Evolutionary conservation across 2,329 filamentous ascomycete species (phyloP), one percentile per base, ranked within the genome.

Genomic region (Fusarium sp.): DNA sequence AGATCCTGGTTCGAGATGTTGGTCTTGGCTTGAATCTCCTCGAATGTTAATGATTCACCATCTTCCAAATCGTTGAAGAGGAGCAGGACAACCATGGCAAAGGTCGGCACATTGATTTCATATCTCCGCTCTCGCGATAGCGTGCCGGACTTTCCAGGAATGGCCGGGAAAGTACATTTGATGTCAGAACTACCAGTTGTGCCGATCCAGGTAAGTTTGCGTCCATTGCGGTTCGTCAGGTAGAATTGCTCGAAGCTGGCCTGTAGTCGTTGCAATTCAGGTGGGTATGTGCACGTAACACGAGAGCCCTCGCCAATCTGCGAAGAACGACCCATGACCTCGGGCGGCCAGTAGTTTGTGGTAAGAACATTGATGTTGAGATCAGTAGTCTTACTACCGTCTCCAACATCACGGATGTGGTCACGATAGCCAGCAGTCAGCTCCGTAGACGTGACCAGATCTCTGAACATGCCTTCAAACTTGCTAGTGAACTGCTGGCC

Each of bases 381-480:
- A 48, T 98, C 96, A 29, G 95, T 88, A 30, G 88, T 76, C 70
- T 77, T 79, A 27, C 65, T 76, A 20, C 81, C 78, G 78, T 89
- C 79, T 78, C 87, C 79, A 13, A 88, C 80, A 30, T 79, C 81
- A 30, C 82, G 80, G 48, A 89, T 89, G 68, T 95, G 88, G 18
- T 87, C 86, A 70, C 91, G 91, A 82, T 97, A 98, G 59, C 87
- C 89, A 14, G 89, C 82, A 0, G 92, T 94, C 27, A 98, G 86
- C 70, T 97, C 95, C 57, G 91, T 90, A 0, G 94, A 98, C 14
- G 94, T 90, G 18, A 91, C 89, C 88, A 98, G 94, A 76, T 99
- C 96, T 81, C 94, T 94, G 84, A 99, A 98, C 94, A 99, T 98
- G 70, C 94, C 92, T 77, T 99, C 96, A 46, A 99, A 89, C 78